Conservation (phyloP, 192 early-diverging fungal species). For the Entophlyctis luteolus region DNA sequence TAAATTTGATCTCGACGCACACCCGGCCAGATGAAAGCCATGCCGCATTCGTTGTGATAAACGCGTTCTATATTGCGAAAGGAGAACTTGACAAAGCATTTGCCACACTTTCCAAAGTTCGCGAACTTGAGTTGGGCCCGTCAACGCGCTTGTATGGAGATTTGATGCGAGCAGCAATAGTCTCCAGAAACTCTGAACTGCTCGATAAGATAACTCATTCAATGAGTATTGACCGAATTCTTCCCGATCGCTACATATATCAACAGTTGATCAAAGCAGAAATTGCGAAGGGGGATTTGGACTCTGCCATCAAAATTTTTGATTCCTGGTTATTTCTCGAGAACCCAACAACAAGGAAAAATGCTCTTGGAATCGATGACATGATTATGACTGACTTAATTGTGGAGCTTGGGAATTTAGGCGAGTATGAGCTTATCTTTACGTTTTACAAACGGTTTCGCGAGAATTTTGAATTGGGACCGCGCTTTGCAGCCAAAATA, state of each 20-base stretch:
- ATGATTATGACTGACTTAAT: neutral
- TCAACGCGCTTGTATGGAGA: constrained; percentile 5
- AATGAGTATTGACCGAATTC: neutral
- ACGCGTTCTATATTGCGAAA: neutral
- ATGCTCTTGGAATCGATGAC: neutral
- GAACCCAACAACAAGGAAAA: neutral
- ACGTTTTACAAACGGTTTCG: neutral
- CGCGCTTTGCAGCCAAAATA: neutral
- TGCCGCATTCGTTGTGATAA: neutral
- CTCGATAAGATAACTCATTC: neutral
- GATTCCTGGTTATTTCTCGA: neutral
- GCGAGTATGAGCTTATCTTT: constrained; percentile 5
- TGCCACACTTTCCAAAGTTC: neutral
- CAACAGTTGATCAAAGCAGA: constrained; percentile 15
- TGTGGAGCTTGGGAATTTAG: neutral
- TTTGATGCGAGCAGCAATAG: neutral
- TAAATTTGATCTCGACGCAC: neutral
- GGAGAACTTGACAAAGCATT: neutral
- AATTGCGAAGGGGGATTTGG: neutral
- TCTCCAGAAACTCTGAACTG: neutral
- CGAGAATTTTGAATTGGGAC: neutral
- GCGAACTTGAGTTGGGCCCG: neutral
- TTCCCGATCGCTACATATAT: neutral
- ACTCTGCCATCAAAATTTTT: neutral
- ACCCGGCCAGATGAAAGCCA: neutral